Base-by-base conservation (phyloP, 331 rosid genomes). In the Pyrus hybrid region DNA sequence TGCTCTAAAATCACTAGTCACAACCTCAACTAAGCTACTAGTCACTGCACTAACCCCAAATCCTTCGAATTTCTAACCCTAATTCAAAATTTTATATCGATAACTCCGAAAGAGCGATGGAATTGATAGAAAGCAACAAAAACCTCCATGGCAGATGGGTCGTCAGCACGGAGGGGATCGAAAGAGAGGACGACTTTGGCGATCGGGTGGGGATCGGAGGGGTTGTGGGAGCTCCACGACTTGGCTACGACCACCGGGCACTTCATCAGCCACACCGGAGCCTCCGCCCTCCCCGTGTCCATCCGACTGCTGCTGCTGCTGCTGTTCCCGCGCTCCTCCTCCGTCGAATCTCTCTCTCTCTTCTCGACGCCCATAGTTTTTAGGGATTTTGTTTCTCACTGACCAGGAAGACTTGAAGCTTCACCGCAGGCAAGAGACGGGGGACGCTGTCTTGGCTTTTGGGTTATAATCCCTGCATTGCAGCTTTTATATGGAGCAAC, bases 231-330 rank as follows among this genome's bases (percentile, higher is more conserved):
- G 77, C 88, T 89, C 99, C 99, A 95, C 16, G 98, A 87, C 85
- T 92, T 95, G 1, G 99, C 91, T 18, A 95, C 96, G 3, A 77
- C 93, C 67, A 87, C 58, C 4, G 98, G 99, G 33, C 97, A 91
- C 92, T 95, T 95, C 99, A 95, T 95, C 76, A 95, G 74, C 98
- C 99, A 95, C 74, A 92, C 99, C 32, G 97, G 90, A 83, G 93
- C 88, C 79, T 95, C 99, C 1, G 97, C 89, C 75, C 85, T 95
- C 16, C 75, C 79, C 2, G 89, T 92, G 61, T 95, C 99, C 89
- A 95, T 83, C 13, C 85, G 72, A 65, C 76, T 80, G 68, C 76
- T 80, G 72, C 89, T 73, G 23, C 90, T 82, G 1, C 86, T 82
- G 21, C 86, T 74, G 41, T 75, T 73, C 54, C 86, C 84, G 35